Base-by-base conservation (phyloP, 805 yeast genomes). In the Scheffersomyces amazonensis region DNA sequence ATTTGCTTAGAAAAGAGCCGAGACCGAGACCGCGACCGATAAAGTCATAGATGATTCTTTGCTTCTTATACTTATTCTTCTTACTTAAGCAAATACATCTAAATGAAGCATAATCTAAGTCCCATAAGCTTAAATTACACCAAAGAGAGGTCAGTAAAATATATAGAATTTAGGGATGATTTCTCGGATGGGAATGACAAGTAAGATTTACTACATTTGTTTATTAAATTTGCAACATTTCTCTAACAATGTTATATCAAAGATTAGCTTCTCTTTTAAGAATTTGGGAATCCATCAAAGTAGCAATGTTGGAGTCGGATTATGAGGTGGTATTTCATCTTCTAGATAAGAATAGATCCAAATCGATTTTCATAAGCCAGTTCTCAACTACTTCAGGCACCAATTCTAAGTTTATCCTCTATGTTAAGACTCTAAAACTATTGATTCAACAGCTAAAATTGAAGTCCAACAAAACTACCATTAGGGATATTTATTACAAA, bases 401-500 rank as follows among this genome's bases (percentile, higher is more conserved):
- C 5, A 3, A 5, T 13, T 13, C 5, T 27, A 27, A 27, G 15
- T 27, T 27, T 10, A 5, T 13, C 5, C n/a, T 16, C 15, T 27
- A 27, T 27, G 15, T 46, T 13, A 42, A 37, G 32, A 28, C 36
- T 12, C 36, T 45, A 16, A 43, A 39, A 27, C 18, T 39, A 16
- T 21, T 43, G n/a, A 36, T 38, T 12, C 16, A 32, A 3, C 48
- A 44, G 21, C 13, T 36, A 23, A 16, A 32, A 15, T 23, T n/a
- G 13, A 17, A 36, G 17, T 23, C 40, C 1, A 38, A 37, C 12
- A 25, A 46, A 2, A 62, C 73, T 1, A 69, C 86, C 1, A 66
- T 67, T 37, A 59, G 89, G 43, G 87, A 81, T 46, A 40, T 82
- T 0, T 82, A 65, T 58, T 82, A 82, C 53, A 66, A 65, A 35